A percentile compares a stretch with the other conserved stretches of the same genome.
Conservation (phyloP, 352 stramenopile species). For the Phytophthora tentaculata region DNA sequence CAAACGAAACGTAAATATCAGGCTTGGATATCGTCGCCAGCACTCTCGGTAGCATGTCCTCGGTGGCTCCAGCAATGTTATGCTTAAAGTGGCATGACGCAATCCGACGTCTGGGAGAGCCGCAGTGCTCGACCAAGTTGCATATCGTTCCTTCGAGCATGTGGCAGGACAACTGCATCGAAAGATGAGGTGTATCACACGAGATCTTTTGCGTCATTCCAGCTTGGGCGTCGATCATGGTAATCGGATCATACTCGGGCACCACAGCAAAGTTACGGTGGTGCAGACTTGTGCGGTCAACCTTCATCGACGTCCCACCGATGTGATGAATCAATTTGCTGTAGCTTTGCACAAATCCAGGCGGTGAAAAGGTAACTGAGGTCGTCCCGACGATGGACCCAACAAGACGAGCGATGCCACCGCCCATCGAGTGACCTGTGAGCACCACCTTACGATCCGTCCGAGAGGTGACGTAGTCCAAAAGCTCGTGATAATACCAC, state of each 20-base stretch:
- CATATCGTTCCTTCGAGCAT: conserved; percentile 92
- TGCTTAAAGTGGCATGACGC: conserved; percentile 79
- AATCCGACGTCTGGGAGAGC: conserved; percentile 61
- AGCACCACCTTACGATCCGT: conserved; percentile 84
- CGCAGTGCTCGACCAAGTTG: conserved; percentile 84
- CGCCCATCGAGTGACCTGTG: conserved; percentile 90
- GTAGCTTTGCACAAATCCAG: conserved; percentile 88
- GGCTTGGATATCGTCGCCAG: conserved; percentile 56
- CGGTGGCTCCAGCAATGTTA: conserved; percentile 73
- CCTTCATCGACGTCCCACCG: conserved; percentile 68
- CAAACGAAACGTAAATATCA: conserved; percentile 59
- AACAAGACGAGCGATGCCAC: conserved; percentile 85
- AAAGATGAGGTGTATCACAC: conserved; percentile 86
- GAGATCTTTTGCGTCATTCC: conserved; percentile 92
- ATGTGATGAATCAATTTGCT: conserved; percentile 89
- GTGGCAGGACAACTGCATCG: conserved; percentile 91
- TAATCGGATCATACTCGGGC: conserved; percentile 89
- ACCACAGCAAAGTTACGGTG: conserved; percentile 87
- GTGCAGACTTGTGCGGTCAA: conserved; percentile 80
- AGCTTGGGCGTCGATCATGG: conserved; percentile 89
- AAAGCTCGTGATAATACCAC: conserved; percentile 88
- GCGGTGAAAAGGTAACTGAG: conserved; percentile 88
- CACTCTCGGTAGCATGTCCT: conserved; percentile 57
- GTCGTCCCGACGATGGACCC: conserved; percentile 76
- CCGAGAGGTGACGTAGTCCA: conserved; percentile 84